Conservation (phyloP, 2,329 filamentous ascomycete species). For the Fusarium keratoplasticum region DNA sequence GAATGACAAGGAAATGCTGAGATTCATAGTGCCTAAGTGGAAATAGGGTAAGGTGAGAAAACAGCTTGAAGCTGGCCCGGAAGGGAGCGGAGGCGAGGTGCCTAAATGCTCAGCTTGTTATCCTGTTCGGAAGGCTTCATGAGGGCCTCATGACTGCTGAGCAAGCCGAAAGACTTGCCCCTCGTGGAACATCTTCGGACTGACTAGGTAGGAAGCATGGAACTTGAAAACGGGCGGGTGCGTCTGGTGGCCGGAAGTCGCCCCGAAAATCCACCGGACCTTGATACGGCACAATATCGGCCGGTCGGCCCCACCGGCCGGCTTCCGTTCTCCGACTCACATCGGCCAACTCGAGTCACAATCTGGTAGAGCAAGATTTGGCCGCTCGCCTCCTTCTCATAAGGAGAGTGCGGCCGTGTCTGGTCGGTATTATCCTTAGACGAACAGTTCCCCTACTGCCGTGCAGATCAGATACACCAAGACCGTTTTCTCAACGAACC, state of each 20-base stretch:
- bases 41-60: background rate
- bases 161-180: background rate
- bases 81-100: background rate
- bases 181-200: background rate
- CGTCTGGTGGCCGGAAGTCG: background rate
- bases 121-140: background rate
- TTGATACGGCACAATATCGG: background rate
- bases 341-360: background rate
- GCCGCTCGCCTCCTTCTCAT: background rate
- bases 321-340: background rate
- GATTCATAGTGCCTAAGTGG: background rate
- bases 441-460: background rate
- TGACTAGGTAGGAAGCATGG: background rate
- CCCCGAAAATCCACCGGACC: background rate
- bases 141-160: background rate
- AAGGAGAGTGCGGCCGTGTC: background rate
- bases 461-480: background rate
- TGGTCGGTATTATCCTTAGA: background rate
- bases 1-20: background rate
- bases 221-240: background rate
- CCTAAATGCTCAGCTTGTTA: background rate
- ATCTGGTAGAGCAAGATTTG: background rate
- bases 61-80: background rate
- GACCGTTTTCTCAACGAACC: background rate
- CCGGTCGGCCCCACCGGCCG: background rate